These are phyloP conservation scores for Cladosporium colombiae DNA, from an alignment of 2,329 filamentous ascomycete species.

Conservation along the genomic window DNA sequence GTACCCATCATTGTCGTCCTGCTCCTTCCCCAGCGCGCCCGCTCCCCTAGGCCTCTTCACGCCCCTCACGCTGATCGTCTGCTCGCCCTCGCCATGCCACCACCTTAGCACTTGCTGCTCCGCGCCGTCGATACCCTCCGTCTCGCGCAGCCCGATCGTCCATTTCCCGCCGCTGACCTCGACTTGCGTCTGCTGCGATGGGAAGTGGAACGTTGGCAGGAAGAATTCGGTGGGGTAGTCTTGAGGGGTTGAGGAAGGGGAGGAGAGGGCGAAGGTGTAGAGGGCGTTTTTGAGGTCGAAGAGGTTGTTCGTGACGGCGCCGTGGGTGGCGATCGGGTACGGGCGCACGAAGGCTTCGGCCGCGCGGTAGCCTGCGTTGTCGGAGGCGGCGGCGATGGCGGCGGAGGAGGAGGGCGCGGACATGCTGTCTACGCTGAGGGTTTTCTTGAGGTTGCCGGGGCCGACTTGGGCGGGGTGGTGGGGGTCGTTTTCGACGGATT, in stretches of 20 bases:
- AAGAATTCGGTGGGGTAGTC: constrained; percentile 78
- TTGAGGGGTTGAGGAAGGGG: constrained; percentile 60
- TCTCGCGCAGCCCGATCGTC: constrained; percentile 75
- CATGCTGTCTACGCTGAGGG: constrained; percentile 61
- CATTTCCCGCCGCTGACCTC: constrained; percentile 84
- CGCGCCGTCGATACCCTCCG: constrained; percentile 63
- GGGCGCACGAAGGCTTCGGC: constrained; percentile 93
- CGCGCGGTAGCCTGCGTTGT: constrained; percentile 74
- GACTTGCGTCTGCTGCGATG: constrained; percentile 65
- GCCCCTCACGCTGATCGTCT: constrained; percentile 75
- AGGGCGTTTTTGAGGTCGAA: constrained; percentile 81
- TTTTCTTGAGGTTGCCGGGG: constrained; percentile 73
- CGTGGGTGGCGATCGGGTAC: constrained; percentile 73
- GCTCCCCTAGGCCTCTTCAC: constrained; percentile 59
- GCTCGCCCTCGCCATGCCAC: constrained; percentile 90
- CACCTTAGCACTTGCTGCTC: constrained; percentile 75
- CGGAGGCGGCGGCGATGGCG: constrained; percentile 36
- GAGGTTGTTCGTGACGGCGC: constrained; percentile 67
- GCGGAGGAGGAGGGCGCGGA: constrained; percentile 22
- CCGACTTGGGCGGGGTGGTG: constrained; percentile 60
- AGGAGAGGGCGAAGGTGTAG: constrained; percentile 71
- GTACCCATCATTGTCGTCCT: constrained; percentile 74
- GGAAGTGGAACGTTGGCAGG: constrained; percentile 91
- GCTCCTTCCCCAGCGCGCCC: constrained; percentile 40
- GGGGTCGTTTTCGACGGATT: constrained; percentile 39